phyloP scores from a whole-genome alignment of 768 basidiomycete genomes.

The Kwoniella newhampshirensis region DNA sequence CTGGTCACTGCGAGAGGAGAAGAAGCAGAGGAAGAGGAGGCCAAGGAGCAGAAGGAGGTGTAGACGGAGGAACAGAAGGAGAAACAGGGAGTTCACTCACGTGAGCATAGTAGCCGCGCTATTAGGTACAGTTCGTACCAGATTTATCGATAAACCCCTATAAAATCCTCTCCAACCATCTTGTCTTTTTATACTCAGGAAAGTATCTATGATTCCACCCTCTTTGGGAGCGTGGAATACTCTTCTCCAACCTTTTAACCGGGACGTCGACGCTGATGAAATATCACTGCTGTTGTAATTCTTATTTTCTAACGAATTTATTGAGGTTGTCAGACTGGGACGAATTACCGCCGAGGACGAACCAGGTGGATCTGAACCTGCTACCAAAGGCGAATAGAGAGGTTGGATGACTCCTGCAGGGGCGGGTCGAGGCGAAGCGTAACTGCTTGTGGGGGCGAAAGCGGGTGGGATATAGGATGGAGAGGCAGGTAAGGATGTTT shows the following conservation, averaged over 20 bases:
- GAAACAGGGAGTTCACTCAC: constrained; percentile 57
- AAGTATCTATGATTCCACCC: constrained; percentile 72
- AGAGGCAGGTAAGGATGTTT: constrained; percentile 15
- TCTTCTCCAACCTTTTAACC: too few relatives aligned
- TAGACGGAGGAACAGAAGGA: too few relatives aligned
- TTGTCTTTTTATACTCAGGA: constrained; percentile 67
- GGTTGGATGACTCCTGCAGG: constrained; percentile 50
- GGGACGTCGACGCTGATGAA: too few relatives aligned
- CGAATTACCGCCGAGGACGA: too few relatives aligned
- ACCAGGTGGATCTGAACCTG: constrained; percentile 38
- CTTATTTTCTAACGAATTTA: background rate
- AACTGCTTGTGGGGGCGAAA: constrained; percentile 5
- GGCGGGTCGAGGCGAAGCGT: background rate
- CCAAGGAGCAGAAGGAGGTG: background rate
- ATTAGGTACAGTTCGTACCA: constrained; percentile 91
- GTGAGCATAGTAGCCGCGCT: constrained; percentile 94
- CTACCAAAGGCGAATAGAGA: constrained; percentile 62
- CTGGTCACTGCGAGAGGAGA: too few relatives aligned
- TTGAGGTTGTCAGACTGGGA: too few relatives aligned
- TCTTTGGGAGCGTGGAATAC: constrained; percentile 12
- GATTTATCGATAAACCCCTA: constrained; percentile 88
- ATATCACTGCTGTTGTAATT: too few relatives aligned
- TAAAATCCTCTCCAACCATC: constrained; percentile 91
- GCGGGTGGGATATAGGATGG: constrained; percentile 1
- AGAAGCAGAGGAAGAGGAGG: constrained; percentile 1